Evolutionary conservation across 805 yeast species (phyloP).

Genomic region (Kodamaea laetipori): DNA sequence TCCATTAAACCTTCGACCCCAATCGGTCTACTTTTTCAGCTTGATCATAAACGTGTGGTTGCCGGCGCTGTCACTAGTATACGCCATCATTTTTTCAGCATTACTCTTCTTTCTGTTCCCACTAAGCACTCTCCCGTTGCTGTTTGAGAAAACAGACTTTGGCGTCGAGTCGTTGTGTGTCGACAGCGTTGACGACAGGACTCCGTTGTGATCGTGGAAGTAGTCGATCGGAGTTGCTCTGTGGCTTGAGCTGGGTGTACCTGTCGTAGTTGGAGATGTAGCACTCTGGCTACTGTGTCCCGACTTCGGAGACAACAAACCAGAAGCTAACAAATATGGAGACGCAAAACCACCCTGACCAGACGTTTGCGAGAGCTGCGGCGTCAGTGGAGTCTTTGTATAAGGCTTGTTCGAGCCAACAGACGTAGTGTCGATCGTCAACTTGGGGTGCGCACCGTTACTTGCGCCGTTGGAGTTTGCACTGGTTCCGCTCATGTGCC

Average conservation of each 20-base stretch:
- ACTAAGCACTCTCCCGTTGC: constrained; percentile 28
- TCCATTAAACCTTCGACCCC: constrained; percentile 3
- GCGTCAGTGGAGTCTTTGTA: constrained; percentile 39
- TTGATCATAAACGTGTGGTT: constrained; percentile 40
- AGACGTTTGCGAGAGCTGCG: constrained; percentile 27
- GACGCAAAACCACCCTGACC: constrained; percentile 57
- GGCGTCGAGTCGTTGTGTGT: constrained; percentile 19
- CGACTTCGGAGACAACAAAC: constrained; percentile 54
- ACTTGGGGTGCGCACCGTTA: constrained; percentile 25
- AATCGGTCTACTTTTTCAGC: constrained; percentile 32
- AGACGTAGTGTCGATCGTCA: constrained; percentile 36
- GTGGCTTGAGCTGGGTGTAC: constrained; percentile 18
- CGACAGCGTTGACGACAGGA: constrained; percentile 8
- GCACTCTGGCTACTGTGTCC: constrained; percentile 22
- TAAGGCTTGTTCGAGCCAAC: constrained; percentile 15
- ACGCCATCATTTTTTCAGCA: constrained; percentile 42
- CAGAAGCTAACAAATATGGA: constrained; percentile 68
- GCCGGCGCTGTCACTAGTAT: constrained; percentile 43
- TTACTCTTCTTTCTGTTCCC: constrained; percentile 22
- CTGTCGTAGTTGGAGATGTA: constrained; percentile 16
- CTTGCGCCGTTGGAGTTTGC: constrained; percentile 24
- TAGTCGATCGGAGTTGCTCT: constrained; percentile 18
- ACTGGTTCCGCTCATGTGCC: constrained; percentile 4
- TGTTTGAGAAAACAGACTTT: constrained; percentile 24
- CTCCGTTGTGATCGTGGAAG: constrained; percentile 17